Evolutionary conservation across 2,329 filamentous ascomycete species (phyloP).

Genomic region (Fusarium sp.): DNA sequence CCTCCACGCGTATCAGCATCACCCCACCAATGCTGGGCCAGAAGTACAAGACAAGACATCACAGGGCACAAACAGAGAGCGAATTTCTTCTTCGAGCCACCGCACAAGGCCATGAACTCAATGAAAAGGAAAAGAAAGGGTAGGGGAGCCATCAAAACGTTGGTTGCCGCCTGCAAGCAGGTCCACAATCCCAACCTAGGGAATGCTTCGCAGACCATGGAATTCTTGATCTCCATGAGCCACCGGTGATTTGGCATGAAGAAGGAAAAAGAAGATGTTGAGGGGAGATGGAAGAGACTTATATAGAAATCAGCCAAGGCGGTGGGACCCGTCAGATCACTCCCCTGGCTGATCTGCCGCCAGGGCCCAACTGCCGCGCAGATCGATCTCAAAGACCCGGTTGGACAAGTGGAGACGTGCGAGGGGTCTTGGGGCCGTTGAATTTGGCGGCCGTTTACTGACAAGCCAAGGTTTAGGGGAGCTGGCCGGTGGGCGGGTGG

Average conservation of each 20-base stretch:
- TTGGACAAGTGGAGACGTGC: neutral
- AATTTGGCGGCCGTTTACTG: constrained; percentile 1
- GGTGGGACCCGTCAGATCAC: constrained; percentile 12
- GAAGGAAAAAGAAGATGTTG: constrained; percentile 2
- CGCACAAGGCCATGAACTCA: constrained; percentile 24
- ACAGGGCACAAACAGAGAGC: neutral
- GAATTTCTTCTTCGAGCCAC: constrained; percentile 38
- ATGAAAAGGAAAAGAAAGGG: constrained; percentile 29
- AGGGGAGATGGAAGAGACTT: neutral
- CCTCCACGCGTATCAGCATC: neutral
- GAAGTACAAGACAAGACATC: neutral
- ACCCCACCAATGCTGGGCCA: neutral
- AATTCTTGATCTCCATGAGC: constrained; percentile 24
- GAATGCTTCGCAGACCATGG: constrained; percentile 21
- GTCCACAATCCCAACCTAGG: constrained; percentile 1
- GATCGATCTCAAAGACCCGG: neutral
- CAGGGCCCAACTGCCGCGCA: neutral
- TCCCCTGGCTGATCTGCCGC: constrained; percentile 31
- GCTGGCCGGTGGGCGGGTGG: neutral
- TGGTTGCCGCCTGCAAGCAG: constrained; percentile 7
- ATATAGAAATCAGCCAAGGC: constrained; percentile 16
- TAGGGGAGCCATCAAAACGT: constrained; percentile 29
- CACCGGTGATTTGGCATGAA: constrained; percentile 15
- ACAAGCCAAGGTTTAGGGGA: constrained; percentile 3
- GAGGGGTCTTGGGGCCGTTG: neutral